phyloP scores from a whole-genome alignment of 2,329 filamentous ascomycete genomes.

The Verticillium zaregamsianum region DNA sequence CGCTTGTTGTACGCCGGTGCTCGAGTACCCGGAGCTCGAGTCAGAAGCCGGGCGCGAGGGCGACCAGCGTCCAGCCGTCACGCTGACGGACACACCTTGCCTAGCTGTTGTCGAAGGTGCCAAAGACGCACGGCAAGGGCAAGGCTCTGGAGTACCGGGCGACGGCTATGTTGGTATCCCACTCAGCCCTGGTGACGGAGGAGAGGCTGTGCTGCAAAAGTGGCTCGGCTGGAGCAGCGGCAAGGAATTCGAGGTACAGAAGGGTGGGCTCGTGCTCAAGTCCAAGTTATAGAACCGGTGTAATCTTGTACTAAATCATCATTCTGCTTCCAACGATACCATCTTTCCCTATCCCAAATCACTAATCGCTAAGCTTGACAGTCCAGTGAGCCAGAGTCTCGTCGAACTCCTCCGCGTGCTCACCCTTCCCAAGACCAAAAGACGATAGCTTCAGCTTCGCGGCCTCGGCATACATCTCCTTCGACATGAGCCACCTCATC shows the following conservation, averaged over 20 bases:
- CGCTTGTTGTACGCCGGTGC: slow-evolving; percentile 86
- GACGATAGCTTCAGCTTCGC: background rate
- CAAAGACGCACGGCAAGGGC: slow-evolving; percentile 44
- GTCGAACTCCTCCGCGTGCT: slow-evolving; percentile 1
- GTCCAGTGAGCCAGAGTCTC: background rate
- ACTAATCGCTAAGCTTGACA: background rate
- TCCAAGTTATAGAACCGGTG: slow-evolving; percentile 26
- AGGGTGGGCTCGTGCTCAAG: slow-evolving; percentile 56
- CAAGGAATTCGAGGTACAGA: slow-evolving; percentile 62
- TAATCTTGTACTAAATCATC: background rate
- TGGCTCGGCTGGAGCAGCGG: slow-evolving; percentile 80
- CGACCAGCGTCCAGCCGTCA: slow-evolving; percentile 68
- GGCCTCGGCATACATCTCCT: background rate
- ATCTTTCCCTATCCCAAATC: background rate
- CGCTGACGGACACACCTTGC: slow-evolving; percentile 65
- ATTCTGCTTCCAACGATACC: background rate
- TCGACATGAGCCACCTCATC: background rate
- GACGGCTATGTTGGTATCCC: slow-evolving; percentile 60
- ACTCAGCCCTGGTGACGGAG: slow-evolving; percentile 65
- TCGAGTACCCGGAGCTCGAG: slow-evolving; percentile 71
- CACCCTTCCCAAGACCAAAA: background rate
- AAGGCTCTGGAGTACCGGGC: slow-evolving; percentile 62
- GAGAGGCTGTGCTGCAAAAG: slow-evolving; percentile 59
- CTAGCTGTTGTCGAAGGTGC: slow-evolving; percentile 52
- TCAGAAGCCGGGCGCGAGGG: slow-evolving; percentile 44